These are phyloP conservation scores for Chrysophaeum taylorii DNA, from an alignment of 352 stramenopile species.

Conservation along the genomic window DNA sequence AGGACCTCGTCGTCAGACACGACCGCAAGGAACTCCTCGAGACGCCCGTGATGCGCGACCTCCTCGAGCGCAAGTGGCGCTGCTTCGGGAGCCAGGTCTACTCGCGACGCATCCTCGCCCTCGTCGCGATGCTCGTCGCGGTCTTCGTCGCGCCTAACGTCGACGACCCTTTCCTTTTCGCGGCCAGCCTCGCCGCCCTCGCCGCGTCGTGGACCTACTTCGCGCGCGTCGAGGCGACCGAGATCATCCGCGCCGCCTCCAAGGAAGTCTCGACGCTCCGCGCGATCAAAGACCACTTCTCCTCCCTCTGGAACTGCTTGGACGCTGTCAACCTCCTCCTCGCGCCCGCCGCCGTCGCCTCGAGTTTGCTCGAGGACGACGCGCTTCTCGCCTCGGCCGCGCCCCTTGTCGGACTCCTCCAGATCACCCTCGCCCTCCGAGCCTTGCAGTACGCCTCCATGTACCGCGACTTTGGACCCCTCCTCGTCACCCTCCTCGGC, in stretches of 20 bases:
- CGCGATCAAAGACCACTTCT: not conserved
- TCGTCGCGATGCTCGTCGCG: not conserved
- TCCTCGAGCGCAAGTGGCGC: not conserved
- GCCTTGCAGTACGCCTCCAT: not conserved
- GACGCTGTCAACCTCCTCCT: not conserved
- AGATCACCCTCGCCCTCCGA: not conserved
- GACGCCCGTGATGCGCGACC: not conserved
- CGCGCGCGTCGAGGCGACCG: not conserved
- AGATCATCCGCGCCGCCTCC: not conserved
- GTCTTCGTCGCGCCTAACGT: not conserved
- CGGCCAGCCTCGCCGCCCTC: not conserved
- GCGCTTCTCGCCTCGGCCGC: not conserved
- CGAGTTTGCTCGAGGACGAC: not conserved
- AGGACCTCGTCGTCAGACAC: not conserved
- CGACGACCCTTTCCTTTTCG: not conserved
- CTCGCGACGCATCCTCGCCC: not conserved
- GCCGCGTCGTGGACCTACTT: not conserved
- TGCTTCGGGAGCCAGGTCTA: not conserved
- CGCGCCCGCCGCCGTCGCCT: not conserved
- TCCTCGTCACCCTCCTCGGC: not conserved
- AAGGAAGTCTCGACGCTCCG: not conserved
- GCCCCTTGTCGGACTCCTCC: not conserved
- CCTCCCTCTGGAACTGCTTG: not conserved
- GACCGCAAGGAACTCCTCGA: not conserved
- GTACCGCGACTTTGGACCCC: not conserved